Evolutionary conservation across 1,284 basidiomycete genomes (phyloP).

Genomic region (Porodaedalea pini): DNA sequence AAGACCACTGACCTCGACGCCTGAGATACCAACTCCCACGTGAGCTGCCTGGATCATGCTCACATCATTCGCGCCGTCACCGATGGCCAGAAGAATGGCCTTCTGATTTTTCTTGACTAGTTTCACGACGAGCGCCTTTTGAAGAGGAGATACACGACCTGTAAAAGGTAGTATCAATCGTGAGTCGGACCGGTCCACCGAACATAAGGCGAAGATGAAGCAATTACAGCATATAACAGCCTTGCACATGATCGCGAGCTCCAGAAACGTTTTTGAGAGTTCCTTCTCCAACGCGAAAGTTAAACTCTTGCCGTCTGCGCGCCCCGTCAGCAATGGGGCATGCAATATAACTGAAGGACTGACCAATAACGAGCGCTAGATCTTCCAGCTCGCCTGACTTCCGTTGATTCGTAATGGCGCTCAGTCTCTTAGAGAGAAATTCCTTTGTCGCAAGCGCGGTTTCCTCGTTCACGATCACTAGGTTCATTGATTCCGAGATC

Average conservation of each 20-base stretch:
- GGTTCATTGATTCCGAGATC: slow-evolving; percentile 97
- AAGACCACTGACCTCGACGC: slow-evolving; percentile 72
- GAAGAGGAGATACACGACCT: slow-evolving; percentile 96
- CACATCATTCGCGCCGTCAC: slow-evolving; percentile 96
- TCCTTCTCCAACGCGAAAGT: slow-evolving; percentile 92
- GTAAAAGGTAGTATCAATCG: slow-evolving; percentile 1
- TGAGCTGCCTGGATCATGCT: slow-evolving; percentile 97
- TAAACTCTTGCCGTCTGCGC: slow-evolving; percentile 91
- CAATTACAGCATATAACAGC: slow-evolving; percentile 93
- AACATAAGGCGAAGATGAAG: not conserved
- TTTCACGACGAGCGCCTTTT: slow-evolving; percentile 98
- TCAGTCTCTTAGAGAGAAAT: slow-evolving; percentile 83
- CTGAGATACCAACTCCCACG: slow-evolving; percentile 97
- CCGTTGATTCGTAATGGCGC: slow-evolving; percentile 90
- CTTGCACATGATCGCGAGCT: slow-evolving; percentile 97
- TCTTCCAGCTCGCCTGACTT: slow-evolving; percentile 92
- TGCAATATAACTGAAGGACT: slow-evolving; percentile 21
- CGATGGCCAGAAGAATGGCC: slow-evolving; percentile 90
- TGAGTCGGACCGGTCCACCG: not conserved
- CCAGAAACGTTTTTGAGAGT: slow-evolving; percentile 84
- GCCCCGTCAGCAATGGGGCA: not conserved
- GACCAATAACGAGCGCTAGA: slow-evolving; percentile 91
- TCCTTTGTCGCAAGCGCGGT: slow-evolving; percentile 80
- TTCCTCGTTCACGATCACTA: slow-evolving; percentile 94
- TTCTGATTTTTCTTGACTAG: slow-evolving; percentile 97